These are phyloP conservation scores for Cercospora beticola DNA, from an alignment of 2,329 filamentous ascomycete species.

Conservation along the genomic window DNA sequence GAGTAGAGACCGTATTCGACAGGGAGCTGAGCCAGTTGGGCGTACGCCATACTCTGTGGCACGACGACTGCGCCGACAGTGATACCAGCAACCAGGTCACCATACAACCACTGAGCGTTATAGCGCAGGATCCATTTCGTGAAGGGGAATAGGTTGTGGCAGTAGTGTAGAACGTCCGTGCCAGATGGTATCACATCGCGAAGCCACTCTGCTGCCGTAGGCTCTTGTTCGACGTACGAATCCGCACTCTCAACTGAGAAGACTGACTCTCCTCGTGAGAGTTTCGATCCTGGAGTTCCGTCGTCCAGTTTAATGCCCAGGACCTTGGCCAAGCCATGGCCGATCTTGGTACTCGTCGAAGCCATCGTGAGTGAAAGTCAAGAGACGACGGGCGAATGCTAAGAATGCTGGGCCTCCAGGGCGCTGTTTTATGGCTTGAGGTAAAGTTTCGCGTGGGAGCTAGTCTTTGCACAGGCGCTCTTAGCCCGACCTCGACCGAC, in stretches of 20 bases:
- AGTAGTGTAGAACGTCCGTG: conserved; percentile 59
- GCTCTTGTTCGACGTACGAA: conserved; percentile 79
- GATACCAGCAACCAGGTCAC: conserved; percentile 84
- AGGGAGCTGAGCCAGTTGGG: conserved; percentile 74
- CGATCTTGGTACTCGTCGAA: conserved; percentile 56
- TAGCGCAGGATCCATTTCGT: conserved; percentile 84
- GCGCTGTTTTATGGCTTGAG: not conserved
- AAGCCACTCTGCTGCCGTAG: conserved; percentile 73
- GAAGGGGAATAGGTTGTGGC: conserved; percentile 79
- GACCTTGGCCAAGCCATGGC: conserved; percentile 72
- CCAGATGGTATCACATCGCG: conserved; percentile 60
- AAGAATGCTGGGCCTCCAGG: conserved; percentile 10
- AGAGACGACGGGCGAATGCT: conserved; percentile 14
- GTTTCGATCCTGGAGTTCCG: conserved; percentile 52
- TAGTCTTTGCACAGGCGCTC: conserved; percentile 6
- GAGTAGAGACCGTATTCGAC: conserved; percentile 87
- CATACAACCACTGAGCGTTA: conserved; percentile 83
- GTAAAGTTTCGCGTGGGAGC: conserved; percentile 6
- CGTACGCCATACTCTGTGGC: conserved; percentile 97
- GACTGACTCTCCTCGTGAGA: conserved; percentile 75
- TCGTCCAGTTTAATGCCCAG: conserved; percentile 81
- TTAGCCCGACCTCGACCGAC: conserved; percentile 3
- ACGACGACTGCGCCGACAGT: conserved; percentile 79
- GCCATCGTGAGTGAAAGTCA: conserved; percentile 27
- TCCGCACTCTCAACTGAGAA: conserved; percentile 72